These are phyloP conservation scores for Albugo candida DNA, from an alignment of 352 stramenopile genomes.

Conservation along the genomic window DNA sequence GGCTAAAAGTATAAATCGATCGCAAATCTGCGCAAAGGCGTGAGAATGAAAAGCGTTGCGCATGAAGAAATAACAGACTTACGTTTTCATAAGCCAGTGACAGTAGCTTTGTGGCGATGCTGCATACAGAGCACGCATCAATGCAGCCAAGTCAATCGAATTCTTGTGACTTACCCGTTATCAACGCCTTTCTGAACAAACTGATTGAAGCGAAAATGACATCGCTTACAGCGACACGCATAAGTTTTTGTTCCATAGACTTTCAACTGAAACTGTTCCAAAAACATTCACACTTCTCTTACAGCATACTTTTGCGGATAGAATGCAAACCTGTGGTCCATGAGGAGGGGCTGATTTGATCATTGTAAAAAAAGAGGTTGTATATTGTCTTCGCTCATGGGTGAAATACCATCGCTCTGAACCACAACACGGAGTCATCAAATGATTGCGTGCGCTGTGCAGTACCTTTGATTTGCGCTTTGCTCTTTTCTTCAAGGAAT, in stretches of 20 bases:
- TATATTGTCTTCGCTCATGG: slow-evolving; percentile 33
- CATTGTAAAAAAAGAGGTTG: slow-evolving; percentile 28
- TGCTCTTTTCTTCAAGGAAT: slow-evolving; percentile 26
- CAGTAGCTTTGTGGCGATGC: slow-evolving; percentile 74
- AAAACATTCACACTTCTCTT: background rate
- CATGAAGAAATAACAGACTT: slow-evolving; percentile 1
- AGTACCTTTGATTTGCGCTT: slow-evolving; percentile 28
- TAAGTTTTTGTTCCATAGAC: slow-evolving; percentile 76
- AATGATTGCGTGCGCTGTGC: background rate
- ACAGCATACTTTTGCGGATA: background rate
- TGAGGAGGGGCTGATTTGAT: slow-evolving; percentile 53
- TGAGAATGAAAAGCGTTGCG: background rate
- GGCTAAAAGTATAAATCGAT: slow-evolving; percentile 65
- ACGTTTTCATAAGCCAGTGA: slow-evolving; percentile 74
- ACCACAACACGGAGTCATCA: background rate
- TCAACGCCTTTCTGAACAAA: slow-evolving; percentile 75
- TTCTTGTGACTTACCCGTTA: slow-evolving; percentile 34
- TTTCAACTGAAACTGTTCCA: slow-evolving; percentile 60
- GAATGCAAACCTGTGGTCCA: slow-evolving; percentile 45
- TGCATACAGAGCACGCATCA: slow-evolving; percentile 11
- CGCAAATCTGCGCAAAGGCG: slow-evolving; percentile 30
- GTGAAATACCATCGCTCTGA: slow-evolving; percentile 80
- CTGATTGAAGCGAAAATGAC: slow-evolving; percentile 41
- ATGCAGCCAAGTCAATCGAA: background rate
- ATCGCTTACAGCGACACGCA: slow-evolving; percentile 38